phyloP scores from a whole-genome alignment of 2,329 filamentous ascomycete genomes.

The Beauveria medogensis region DNA sequence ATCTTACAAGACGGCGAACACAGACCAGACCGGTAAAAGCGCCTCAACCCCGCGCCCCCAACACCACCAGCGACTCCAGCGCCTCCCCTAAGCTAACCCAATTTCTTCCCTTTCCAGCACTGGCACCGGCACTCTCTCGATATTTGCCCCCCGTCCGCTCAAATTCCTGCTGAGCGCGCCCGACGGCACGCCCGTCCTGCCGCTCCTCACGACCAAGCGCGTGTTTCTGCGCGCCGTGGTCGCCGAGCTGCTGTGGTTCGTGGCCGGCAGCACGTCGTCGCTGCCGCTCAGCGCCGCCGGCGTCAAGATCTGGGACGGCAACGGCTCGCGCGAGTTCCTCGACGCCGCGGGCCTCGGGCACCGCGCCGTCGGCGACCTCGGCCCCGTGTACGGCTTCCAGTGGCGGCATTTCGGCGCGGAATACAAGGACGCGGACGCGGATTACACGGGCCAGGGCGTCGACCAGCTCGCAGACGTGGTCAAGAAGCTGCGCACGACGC shows the following conservation, averaged over 20 bases:
- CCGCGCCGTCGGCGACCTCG: constrained; percentile 80
- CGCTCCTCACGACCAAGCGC: constrained; percentile 93
- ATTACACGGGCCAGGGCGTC: constrained; percentile 83
- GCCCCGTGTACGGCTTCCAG: constrained; percentile 96
- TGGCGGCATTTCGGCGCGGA: constrained; percentile 97
- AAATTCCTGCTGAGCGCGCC: constrained; percentile 71
- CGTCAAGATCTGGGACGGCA: constrained; percentile 98
- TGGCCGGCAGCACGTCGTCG: constrained; percentile 76
- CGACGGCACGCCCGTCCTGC: constrained; percentile 58
- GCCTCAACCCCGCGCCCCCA: neutral
- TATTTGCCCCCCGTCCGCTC: constrained; percentile 80
- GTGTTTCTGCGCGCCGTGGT: constrained; percentile 88
- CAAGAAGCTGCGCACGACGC: constrained; percentile 71
- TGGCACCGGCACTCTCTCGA: constrained; percentile 82
- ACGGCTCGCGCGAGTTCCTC: constrained; percentile 83
- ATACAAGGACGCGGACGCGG: constrained; percentile 68
- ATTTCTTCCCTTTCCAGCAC: constrained; percentile 49
- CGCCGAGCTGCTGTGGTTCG: constrained; percentile 92
- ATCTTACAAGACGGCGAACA: constrained; percentile 80
- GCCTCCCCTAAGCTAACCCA: constrained; percentile 1
- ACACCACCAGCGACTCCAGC: neutral
- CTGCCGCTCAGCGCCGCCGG: constrained; percentile 66
- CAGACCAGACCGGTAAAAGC: constrained; percentile 67
- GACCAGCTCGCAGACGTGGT: constrained; percentile 92
- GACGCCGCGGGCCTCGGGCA: constrained; percentile 75